phyloP scores from a whole-genome alignment of 345 rosid species.

The Combretum micranthum region DNA sequence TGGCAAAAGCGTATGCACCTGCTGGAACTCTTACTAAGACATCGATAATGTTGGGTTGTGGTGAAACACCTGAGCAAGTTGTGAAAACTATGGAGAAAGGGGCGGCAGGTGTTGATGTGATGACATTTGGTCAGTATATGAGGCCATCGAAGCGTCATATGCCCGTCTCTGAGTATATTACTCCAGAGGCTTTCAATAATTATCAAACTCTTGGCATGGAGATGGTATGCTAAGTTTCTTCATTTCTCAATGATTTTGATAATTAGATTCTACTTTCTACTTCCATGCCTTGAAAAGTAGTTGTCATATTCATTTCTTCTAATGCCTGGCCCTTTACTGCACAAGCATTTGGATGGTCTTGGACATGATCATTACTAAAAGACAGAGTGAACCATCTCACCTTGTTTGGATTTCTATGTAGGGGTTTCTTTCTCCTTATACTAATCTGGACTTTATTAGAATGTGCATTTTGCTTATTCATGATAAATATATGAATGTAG shows the following conservation, averaged over 20 bases:
- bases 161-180: slow-evolving; percentile 91
- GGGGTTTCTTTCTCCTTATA: too few species aligned
- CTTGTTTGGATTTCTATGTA: too few species aligned
- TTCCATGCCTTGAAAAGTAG: too few species aligned
- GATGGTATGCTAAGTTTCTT: slow-evolving; percentile 52
- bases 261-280: too few species aligned
- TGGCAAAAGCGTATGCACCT: slow-evolving; percentile 75
- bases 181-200: slow-evolving; percentile 90
- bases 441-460: too few species aligned
- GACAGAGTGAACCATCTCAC: too few species aligned
- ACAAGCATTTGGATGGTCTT: too few species aligned
- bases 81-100: slow-evolving; percentile 89
- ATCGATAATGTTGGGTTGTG: slow-evolving; percentile 95
- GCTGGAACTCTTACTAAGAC: slow-evolving; percentile 88
- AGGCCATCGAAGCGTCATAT: slow-evolving; percentile 97
- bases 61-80: slow-evolving; percentile 96
- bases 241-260: background rate
- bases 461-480: too few species aligned
- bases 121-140: slow-evolving; percentile 99
- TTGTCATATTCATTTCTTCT: too few species aligned
- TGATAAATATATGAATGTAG: too few species aligned
- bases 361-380: too few species aligned
- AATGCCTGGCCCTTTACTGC: too few species aligned
- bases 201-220: slow-evolving; percentile 83
- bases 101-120: slow-evolving; percentile 97